These are phyloP conservation scores for Parathielavia appendiculata DNA, from an alignment of 495 filamentous ascomycete species.

Conservation along the genomic window DNA sequence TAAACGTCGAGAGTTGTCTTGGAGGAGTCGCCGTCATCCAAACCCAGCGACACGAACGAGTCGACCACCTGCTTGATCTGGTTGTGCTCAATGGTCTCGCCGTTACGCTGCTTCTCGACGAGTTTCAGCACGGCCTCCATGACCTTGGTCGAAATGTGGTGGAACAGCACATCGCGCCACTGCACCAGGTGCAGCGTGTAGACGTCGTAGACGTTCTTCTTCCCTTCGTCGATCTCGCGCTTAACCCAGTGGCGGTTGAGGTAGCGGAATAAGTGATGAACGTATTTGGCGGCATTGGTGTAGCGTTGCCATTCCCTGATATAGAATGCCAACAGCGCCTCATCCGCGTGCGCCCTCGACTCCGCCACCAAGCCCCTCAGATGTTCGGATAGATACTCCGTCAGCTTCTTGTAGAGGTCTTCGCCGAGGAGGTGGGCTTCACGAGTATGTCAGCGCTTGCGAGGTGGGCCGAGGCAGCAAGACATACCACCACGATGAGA, in stretches of 20 bases:
- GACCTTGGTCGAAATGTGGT: conserved; percentile 73
- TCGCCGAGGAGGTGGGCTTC: conserved; percentile 90
- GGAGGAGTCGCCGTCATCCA: conserved; percentile 87
- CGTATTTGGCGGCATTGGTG: conserved; percentile 90
- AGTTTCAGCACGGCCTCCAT: conserved; percentile 93
- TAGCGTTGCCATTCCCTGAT: conserved; percentile 95
- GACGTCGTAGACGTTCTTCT: conserved; percentile 97
- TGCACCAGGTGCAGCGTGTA: conserved; percentile 94
- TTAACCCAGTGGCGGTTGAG: conserved; percentile 99
- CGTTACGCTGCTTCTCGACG: conserved; percentile 95
- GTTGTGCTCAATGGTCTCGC: conserved; percentile 94
- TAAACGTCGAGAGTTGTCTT: conserved; percentile 97
- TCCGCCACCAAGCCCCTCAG: conserved; percentile 59
- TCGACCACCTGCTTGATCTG: conserved; percentile 98
- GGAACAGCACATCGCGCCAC: conserved; percentile 90
- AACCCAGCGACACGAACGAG: conserved; percentile 89
- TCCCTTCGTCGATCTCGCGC: conserved; percentile 97
- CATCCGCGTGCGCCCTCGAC: conserved; percentile 75
- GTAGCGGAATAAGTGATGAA: conserved; percentile 95
- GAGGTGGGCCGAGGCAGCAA: background rate
- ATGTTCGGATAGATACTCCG: conserved; percentile 73
- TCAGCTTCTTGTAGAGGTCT: conserved; percentile 89
- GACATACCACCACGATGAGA: conserved; percentile 70
- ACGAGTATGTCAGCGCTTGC: conserved; percentile 20
- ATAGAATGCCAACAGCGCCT: conserved; percentile 90